Evolutionary conservation across 75 land plant genomes (phyloP), one percentile per base, ranked within the genome.

Genomic region (Adiantum capillusveneris): DNA sequence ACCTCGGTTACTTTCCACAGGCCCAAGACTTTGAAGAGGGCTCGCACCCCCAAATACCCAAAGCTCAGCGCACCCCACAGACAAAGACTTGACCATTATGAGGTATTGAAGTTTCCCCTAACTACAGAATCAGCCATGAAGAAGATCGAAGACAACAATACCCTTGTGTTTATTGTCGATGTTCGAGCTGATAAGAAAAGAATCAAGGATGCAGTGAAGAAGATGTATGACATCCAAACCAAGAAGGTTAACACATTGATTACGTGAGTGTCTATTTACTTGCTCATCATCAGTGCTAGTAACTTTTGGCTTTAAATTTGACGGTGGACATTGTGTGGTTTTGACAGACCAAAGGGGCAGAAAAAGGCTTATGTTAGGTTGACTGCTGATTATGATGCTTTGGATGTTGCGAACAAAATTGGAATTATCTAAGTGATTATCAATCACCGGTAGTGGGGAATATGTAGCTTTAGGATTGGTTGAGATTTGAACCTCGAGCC

Each of bases 91-190:
- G 85, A 82, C 36, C 85, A 82, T 25, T 82, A 82, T 62, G 79
- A 82, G 62, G 73, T 73, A 17, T 76, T 82, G 22, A 83, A 83
- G 57, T 83, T 72, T 55, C 86, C 86, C 0, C 63, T 66, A 45
- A 82, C 67, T 26, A 83, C 72, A n/a, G 84, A 83, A 63, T 83
- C 84, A 19, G 86, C 86, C 27, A 83, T 81, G 86, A 83, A 83
- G 74, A 83, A 83, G 71, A 83, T 81, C 19, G 86, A 83, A 53
- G 86, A 83, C 60, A 83, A 83, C 61, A 83, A 81, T 41, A 83
- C 86, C 18, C 69, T 81, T 27, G 86, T 83, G 31, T 83, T 81
- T 60, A 84, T 84, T 31, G 85, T 84, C 28, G 86, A 84, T 58
- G 66, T 81, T n/a, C 65, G 85, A 31, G 79, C 85, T 25, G 84